Base-by-base conservation (phyloP, 441 rosid species). In the Metrosideros polymorpha region DNA sequence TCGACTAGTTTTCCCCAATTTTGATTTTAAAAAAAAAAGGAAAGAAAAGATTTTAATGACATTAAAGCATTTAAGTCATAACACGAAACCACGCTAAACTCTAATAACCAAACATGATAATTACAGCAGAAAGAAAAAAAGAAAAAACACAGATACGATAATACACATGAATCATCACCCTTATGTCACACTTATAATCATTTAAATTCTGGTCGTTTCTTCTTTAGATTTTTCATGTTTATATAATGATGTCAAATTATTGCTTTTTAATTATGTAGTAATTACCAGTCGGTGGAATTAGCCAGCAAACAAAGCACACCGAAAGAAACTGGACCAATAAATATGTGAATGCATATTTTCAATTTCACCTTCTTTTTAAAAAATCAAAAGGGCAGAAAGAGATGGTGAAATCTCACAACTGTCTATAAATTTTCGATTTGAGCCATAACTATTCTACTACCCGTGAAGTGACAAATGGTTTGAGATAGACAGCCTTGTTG, bases 81-180 rank as follows among this genome's bases (percentile, higher is more conserved):
- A 32, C 27, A 4, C 13, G 0, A 63, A 32, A 30, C 22, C 3
- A 3, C 39, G 25, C 24, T 32, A 66, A 18, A 66, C 32, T 61
- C 45, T 32, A 32, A 32, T 19, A 10, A 32, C 0, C 77, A 66
- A 5, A 32, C 77, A 66, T 66, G 22, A 24, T 8, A 66, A 66
- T 32, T 66, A 66, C 77, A 18, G 25, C 25, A 9, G 19, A 51
- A 5, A 14, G 9, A 2, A 4, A 32, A 18, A 9, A 9, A 9
- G 3, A 45, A 10, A 18, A 0, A 32, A 32, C 27, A 32, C 0
- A 22, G 76, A 18, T 9, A 22, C 9, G 43, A 63, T 4, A 19
- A 17, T 17, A 8, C 6, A 30, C 75, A 30, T 12, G 75, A 30
- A 61, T 53, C 12, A 30, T 63, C 25, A 18, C 25, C 13, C 43